These are phyloP conservation scores for Rhizopogon sp. DNA, from an alignment of 768 basidiomycete genomes.

Conservation along the genomic window DNA sequence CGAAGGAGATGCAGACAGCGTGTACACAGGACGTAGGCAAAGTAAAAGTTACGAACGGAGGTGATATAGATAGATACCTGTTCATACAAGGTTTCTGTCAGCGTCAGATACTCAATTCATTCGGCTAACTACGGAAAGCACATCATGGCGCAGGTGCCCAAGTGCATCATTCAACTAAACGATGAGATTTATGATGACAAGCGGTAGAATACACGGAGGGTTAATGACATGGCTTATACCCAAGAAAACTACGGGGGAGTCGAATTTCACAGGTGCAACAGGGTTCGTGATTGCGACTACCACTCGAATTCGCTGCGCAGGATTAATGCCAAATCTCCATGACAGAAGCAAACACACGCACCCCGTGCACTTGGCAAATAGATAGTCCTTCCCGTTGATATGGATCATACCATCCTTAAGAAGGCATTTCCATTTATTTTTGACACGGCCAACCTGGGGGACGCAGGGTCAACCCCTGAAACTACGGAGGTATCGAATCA, in stretches of 20 bases:
- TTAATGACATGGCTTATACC: neutral
- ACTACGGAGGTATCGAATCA: neutral
- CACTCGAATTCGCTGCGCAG: slow-evolving; percentile 39
- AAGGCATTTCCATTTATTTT: slow-evolving; percentile 99
- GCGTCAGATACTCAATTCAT: too few relatives aligned
- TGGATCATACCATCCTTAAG: slow-evolving; percentile 98
- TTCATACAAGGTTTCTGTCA: too few relatives aligned
- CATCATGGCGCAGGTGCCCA: neutral
- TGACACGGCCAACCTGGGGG: slow-evolving; percentile 90
- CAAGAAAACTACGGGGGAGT: neutral
- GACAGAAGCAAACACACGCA: slow-evolving; percentile 33
- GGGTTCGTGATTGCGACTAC: slow-evolving; percentile 18
- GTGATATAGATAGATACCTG: too few relatives aligned
- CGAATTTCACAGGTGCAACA: neutral
- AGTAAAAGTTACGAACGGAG: too few relatives aligned
- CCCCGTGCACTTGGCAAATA: slow-evolving; percentile 97
- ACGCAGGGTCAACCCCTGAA: slow-evolving; percentile 1
- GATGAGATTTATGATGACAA: neutral
- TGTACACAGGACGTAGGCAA: too few relatives aligned
- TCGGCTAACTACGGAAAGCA: too few relatives aligned
- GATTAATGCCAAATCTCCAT: neutral
- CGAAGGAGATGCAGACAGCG: too few relatives aligned
- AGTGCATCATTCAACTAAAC: neutral
- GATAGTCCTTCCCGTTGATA: slow-evolving; percentile 94
- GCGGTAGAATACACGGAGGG: slow-evolving; percentile 15